A percentile compares a stretch with the other conserved stretches of the same genome.
Conservation (phyloP, 2,329 filamentous ascomycete species). For the Penicillium sp. region DNA sequence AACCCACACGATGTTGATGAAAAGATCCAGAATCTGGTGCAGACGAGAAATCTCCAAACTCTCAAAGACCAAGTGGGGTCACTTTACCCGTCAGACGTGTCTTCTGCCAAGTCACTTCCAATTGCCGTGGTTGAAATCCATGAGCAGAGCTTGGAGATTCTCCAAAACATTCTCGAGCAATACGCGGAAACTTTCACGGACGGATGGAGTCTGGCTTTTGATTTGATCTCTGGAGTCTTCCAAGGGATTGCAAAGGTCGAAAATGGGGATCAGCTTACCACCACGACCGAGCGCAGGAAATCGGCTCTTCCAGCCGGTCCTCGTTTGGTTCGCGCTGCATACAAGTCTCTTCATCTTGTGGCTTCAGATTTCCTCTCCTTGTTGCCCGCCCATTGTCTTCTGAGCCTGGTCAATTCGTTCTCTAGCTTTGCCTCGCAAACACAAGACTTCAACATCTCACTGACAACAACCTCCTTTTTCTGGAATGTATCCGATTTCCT, state of each 20-base stretch:
- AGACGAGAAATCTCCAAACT: conserved; percentile 68
- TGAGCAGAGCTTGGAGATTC: conserved; percentile 71
- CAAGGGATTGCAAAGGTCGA: conserved; percentile 44
- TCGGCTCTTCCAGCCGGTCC: conserved; percentile 52
- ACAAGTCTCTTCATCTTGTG: conserved; percentile 84
- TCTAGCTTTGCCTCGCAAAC: conserved; percentile 85
- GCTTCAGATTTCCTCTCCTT: conserved; percentile 89
- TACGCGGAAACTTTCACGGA: conserved; percentile 79
- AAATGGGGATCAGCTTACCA: conserved; percentile 15
- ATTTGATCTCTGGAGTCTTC: conserved; percentile 82
- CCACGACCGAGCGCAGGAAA: conserved; percentile 17
- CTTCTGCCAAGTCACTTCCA: conserved; percentile 57
- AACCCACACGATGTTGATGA: conserved; percentile 39
- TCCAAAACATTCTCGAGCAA: conserved; percentile 80
- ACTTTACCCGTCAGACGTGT: conserved; percentile 55
- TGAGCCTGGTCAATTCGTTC: conserved; percentile 79
- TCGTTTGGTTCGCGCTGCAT: conserved; percentile 79
- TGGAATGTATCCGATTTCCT: conserved; percentile 94
- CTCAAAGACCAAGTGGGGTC: conserved; percentile 61
- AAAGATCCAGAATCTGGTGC: conserved; percentile 59
- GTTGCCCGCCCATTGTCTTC: conserved; percentile 68
- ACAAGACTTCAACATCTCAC: conserved; percentile 90
- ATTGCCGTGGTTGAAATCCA: conserved; percentile 76
- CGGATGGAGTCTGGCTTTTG: conserved; percentile 84
- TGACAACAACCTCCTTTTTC: conserved; percentile 93